These are phyloP conservation scores for Didymella exigua DNA, from an alignment of 2,329 filamentous ascomycete species.

Conservation along the genomic window DNA sequence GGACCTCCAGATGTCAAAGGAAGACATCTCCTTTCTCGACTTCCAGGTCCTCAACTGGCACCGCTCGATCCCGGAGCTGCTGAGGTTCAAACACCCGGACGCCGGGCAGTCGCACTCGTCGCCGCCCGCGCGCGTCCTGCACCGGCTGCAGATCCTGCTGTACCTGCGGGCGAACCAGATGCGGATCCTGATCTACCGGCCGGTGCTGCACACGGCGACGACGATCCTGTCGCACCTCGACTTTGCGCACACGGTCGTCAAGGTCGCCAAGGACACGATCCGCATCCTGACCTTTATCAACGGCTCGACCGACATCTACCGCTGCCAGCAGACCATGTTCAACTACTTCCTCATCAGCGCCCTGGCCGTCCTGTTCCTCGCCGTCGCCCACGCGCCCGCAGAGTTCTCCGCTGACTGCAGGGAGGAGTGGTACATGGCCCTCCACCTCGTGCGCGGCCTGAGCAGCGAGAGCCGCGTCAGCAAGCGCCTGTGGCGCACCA, in stretches of 20 bases:
- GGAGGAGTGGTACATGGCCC: slow-evolving; percentile 78
- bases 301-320: slow-evolving; percentile 73
- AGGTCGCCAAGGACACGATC: slow-evolving; percentile 78
- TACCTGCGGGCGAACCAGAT: slow-evolving; percentile 90
- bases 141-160: slow-evolving; percentile 79
- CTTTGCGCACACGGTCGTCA: slow-evolving; percentile 75
- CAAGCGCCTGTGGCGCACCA: slow-evolving; percentile 74
- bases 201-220: slow-evolving; percentile 80
- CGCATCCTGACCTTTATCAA: slow-evolving; percentile 73
- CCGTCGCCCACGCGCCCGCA: slow-evolving; percentile 74
- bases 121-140: slow-evolving; percentile 65
- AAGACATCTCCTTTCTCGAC: slow-evolving; percentile 81
- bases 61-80: slow-evolving; percentile 68
- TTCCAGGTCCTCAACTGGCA: slow-evolving; percentile 89
- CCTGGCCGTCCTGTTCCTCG: slow-evolving; percentile 76
- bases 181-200: slow-evolving; percentile 85
- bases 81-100: slow-evolving; percentile 67
- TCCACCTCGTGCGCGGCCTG: slow-evolving; percentile 75
- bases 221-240: slow-evolving; percentile 78
- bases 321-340: slow-evolving; percentile 75
- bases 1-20: slow-evolving; percentile 66
- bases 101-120: slow-evolving; percentile 24
- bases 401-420: slow-evolving; percentile 71
- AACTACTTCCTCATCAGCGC: slow-evolving; percentile 80
- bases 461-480: slow-evolving; percentile 74